Evolutionary conservation across 2,329 filamentous ascomycete genomes (phyloP), one percentile per base, ranked within the genome.

Genomic region (Epichloe scottii): DNA sequence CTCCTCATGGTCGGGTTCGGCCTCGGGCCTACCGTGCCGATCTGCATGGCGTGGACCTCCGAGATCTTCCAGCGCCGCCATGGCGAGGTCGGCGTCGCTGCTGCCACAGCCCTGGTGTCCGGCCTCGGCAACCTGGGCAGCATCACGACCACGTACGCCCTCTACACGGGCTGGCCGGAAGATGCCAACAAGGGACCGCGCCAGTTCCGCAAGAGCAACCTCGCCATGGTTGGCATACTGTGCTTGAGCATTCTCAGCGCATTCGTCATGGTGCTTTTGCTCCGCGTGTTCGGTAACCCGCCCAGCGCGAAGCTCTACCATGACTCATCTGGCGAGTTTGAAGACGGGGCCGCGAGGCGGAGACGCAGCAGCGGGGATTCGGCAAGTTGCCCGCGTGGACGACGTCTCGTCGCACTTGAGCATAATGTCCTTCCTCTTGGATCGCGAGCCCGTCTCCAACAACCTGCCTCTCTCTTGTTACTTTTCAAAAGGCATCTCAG

Each of bases 41-140:
- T 91, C 61, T 91, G 87, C 66, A 95, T 95, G 89, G 85, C 89
- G 37, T 95, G 89, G 89, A 89, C 87, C 34, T 87, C 82, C 55
- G 87, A 95, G 68, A 85, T 95, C 62, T 95, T 95, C 72, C 89
- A 95, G 69, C 78, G 79, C 34, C 84, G 89, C 12, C 89, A 95
- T 62, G 88, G 89, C 45, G 89, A 95, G 67, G 87, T 95, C 21
- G 89, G 89, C 51, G 89, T 95, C 6, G 89, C 89, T 4, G 85
- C 89, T 14, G 89, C 89, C 0, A 82, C 85, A 2, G 89, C 89
- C 3, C 74, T 95, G 11, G 89, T 95, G 1, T 93, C 87, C 0
- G 89, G 89, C 1, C 74, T 94, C 39, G 89, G 89, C 0, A 95
- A 95, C 61, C 72, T 94, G 17, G 89, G 89, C 33, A 89, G 84